These are phyloP conservation scores for Akanthomyces muscarius DNA, from an alignment of 2,329 filamentous ascomycete genomes.

Conservation along the genomic window DNA sequence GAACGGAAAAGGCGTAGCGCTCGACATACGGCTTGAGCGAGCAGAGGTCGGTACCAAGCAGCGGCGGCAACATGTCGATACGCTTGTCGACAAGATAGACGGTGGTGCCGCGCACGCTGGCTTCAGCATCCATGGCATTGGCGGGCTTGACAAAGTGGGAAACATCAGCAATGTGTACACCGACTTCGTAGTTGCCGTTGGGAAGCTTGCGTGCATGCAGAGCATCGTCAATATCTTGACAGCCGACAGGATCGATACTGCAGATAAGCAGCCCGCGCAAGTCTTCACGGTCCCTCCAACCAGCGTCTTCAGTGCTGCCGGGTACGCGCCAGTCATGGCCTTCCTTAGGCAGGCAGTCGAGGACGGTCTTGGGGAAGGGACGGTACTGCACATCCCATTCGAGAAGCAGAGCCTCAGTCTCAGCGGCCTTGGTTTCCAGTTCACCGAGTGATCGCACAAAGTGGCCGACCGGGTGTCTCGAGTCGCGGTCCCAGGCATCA, in stretches of 20 bases:
- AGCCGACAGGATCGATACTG: slow-evolving; percentile 94
- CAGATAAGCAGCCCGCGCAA: slow-evolving; percentile 83
- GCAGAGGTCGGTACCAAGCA: slow-evolving; percentile 92
- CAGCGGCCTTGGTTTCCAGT: slow-evolving; percentile 93
- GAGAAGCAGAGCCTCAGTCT: slow-evolving; percentile 88
- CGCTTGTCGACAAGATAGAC: slow-evolving; percentile 98
- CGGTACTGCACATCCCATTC: slow-evolving; percentile 98
- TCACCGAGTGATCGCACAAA: slow-evolving; percentile 91
- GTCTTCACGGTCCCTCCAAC: slow-evolving; percentile 83
- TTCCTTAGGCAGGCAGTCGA: slow-evolving; percentile 87
- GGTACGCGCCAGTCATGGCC: slow-evolving; percentile 95
- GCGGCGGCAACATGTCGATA: slow-evolving; percentile 97
- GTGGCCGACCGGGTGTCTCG: slow-evolving; percentile 86
- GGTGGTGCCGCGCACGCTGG: slow-evolving; percentile 88
- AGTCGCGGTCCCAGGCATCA: slow-evolving; percentile 92
- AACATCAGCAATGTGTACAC: slow-evolving; percentile 98
- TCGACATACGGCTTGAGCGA: slow-evolving; percentile 98
- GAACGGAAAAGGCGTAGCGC: slow-evolving; percentile 77
- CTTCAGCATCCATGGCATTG: slow-evolving; percentile 95
- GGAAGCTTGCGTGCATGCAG: slow-evolving; percentile 79
- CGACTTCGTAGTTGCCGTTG: slow-evolving; percentile 93
- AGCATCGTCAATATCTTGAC: slow-evolving; percentile 97
- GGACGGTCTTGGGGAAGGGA: slow-evolving; percentile 90
- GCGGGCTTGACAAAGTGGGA: slow-evolving; percentile 97
- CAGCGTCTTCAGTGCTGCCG: slow-evolving; percentile 69